Conservation (phyloP, 306 rosid species). For the Trichosanthes cucumerina region DNA sequence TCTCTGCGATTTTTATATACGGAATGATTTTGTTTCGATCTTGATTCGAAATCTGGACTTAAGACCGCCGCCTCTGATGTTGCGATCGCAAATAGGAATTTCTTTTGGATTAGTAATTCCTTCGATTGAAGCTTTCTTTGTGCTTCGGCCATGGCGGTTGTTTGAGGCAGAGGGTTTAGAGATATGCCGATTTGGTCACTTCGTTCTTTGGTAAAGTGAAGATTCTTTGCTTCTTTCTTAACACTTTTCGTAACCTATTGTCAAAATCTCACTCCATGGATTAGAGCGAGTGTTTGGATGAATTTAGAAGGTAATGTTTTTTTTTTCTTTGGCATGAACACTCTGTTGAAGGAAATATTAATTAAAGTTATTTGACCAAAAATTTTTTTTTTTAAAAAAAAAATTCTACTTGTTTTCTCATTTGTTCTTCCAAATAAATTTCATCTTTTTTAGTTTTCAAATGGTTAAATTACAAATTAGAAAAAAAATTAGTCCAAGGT, state of each 20-base stretch:
- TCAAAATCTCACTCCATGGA: no score
- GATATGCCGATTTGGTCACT: neutral
- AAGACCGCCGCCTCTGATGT: neutral
- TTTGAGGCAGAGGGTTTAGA: neutral
- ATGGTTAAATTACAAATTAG: no score
- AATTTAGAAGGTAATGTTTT: no score
- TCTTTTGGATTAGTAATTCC: slow-evolving; percentile 3
- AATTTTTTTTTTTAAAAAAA: no score
- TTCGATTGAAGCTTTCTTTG: slow-evolving; percentile 4
- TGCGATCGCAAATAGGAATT: neutral
- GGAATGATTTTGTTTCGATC: neutral
- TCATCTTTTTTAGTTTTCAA: no score
- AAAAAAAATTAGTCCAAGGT: no score
- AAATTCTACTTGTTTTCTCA: no score
- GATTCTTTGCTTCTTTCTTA: neutral
- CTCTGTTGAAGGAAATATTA: no score
- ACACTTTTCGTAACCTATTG: neutral
- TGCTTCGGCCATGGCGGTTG: neutral
- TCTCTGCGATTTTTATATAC: neutral
- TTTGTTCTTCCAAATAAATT: no score
- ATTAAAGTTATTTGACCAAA: no score
- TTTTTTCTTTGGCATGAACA: no score
- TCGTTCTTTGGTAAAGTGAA: neutral
- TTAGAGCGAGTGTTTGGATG: no score
- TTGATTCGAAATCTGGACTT: neutral